These are phyloP conservation scores for Gossypium arboreum DNA, from an alignment of 345 rosid genomes.

Conservation along the genomic window DNA sequence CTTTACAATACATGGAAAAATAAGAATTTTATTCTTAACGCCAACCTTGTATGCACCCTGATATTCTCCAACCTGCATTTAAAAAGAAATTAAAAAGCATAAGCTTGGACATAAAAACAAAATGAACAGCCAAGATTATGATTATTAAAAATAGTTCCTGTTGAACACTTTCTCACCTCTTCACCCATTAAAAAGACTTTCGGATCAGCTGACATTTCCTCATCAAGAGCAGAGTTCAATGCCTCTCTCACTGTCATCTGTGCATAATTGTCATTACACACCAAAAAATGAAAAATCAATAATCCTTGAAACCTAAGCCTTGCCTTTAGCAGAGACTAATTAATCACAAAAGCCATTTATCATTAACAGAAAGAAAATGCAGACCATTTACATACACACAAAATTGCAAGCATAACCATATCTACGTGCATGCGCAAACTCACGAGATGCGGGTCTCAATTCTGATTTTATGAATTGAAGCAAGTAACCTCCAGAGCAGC, in stretches of 20 bases:
- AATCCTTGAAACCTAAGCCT: too few relatives aligned
- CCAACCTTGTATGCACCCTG: conserved; percentile 85
- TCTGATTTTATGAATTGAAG: background rate
- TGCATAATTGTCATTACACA: background rate
- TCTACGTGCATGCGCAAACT: background rate
- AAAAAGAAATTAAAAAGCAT: background rate
- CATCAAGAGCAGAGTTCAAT: conserved; percentile 77
- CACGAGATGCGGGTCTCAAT: background rate
- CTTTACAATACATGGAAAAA: background rate
- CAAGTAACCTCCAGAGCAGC: background rate
- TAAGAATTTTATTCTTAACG: too few relatives aligned
- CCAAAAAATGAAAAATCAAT: too few relatives aligned
- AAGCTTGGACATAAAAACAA: background rate
- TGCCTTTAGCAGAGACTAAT: too few relatives aligned
- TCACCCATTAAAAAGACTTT: conserved; percentile 76
- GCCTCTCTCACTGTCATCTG: conserved; percentile 89
- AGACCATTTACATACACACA: background rate
- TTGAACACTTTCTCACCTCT: conserved; percentile 39
- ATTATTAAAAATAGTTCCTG: background rate
- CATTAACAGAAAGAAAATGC: background rate
- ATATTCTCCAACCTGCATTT: conserved; percentile 72
- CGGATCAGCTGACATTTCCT: conserved; percentile 82
- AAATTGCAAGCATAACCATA: background rate
- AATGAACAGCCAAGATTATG: background rate
- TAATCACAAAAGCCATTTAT: background rate